Conservation (phyloP, 345 rosid genomes). For the Erucastrum elatum region DNA sequence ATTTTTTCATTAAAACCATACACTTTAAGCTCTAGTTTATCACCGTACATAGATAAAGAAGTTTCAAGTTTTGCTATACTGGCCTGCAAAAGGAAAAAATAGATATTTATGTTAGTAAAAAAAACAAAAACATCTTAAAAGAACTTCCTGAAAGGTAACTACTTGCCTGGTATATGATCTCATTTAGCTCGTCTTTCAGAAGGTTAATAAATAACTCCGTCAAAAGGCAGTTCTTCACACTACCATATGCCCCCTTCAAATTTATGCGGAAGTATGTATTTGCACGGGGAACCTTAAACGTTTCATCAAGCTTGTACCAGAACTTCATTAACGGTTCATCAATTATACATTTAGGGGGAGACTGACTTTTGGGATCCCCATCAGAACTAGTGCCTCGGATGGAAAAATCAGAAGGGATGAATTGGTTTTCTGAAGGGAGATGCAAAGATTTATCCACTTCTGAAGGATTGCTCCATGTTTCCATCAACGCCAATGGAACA, state of each 20-base stretch:
- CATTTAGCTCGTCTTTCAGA: slow-evolving; percentile 93
- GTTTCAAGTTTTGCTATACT: slow-evolving; percentile 92
- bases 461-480: slow-evolving; percentile 75
- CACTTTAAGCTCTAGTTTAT: slow-evolving; percentile 84
- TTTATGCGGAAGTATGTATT: slow-evolving; percentile 82
- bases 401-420: slow-evolving; percentile 84
- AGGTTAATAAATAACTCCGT: slow-evolving; percentile 81
- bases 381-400: slow-evolving; percentile 48
- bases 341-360: slow-evolving; percentile 66
- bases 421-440: slow-evolving; percentile 77
- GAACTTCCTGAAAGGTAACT: slow-evolving; percentile 9
- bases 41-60: slow-evolving; percentile 61
- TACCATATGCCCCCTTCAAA: slow-evolving; percentile 72
- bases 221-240: slow-evolving; percentile 68
- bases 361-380: slow-evolving; percentile 35
- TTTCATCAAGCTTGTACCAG: slow-evolving; percentile 91
- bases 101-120: slow-evolving; percentile 15
- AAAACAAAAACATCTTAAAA: slow-evolving; percentile 24
- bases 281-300: slow-evolving; percentile 86
- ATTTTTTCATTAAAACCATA: slow-evolving; percentile 93
- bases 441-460: slow-evolving; percentile 69
- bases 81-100: slow-evolving; percentile 56
- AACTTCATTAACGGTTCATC: slow-evolving; percentile 80
- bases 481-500: slow-evolving; percentile 63
- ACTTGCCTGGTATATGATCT: slow-evolving; percentile 87